phyloP scores from a whole-genome alignment of 2,329 filamentous ascomycete genomes.

The Talaromyces rugulosus region DNA sequence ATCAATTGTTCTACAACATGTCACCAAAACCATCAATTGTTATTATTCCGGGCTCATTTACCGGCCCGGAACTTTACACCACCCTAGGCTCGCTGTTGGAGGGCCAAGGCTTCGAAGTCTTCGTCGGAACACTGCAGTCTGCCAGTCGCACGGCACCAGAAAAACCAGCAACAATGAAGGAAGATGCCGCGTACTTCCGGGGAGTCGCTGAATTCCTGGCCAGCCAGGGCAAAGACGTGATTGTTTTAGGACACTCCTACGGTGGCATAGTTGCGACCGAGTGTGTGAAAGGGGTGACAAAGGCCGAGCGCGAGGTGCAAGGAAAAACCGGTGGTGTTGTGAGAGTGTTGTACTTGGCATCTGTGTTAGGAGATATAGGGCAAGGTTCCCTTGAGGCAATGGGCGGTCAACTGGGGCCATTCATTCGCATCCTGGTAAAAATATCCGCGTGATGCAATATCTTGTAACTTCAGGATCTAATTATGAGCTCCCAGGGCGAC shows the following conservation, averaged over 20 bases:
- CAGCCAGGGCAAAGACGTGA: conserved; percentile 17
- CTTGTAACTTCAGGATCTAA: not conserved
- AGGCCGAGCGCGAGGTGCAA: conserved; percentile 16
- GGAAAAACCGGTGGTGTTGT: conserved; percentile 25
- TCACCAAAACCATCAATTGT: conserved; percentile 8
- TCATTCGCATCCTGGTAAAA: conserved; percentile 3
- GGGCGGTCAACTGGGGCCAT: not conserved
- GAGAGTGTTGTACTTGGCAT: conserved; percentile 21
- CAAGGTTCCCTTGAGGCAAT: conserved; percentile 1
- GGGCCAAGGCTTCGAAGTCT: conserved; percentile 19
- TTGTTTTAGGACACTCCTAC: conserved; percentile 25
- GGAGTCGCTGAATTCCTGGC: conserved; percentile 24
- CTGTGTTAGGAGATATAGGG: conserved; percentile 14
- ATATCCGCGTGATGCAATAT: not conserved
- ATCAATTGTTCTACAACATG: not conserved
- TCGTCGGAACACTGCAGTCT: conserved; percentile 14
- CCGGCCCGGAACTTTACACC: conserved; percentile 2
- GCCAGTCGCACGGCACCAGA: conserved; percentile 2
- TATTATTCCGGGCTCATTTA: conserved; percentile 9
- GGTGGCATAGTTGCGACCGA: conserved; percentile 22
- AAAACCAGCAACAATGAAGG: conserved; percentile 25
- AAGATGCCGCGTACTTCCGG: conserved; percentile 29
- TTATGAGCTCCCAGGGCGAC: conserved; percentile 2
- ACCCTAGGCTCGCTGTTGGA: not conserved
- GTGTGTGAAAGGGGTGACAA: conserved; percentile 20